These are phyloP conservation scores for Sporobolomyces phaffii DNA, from an alignment of 768 basidiomycete species.

Conservation along the genomic window DNA sequence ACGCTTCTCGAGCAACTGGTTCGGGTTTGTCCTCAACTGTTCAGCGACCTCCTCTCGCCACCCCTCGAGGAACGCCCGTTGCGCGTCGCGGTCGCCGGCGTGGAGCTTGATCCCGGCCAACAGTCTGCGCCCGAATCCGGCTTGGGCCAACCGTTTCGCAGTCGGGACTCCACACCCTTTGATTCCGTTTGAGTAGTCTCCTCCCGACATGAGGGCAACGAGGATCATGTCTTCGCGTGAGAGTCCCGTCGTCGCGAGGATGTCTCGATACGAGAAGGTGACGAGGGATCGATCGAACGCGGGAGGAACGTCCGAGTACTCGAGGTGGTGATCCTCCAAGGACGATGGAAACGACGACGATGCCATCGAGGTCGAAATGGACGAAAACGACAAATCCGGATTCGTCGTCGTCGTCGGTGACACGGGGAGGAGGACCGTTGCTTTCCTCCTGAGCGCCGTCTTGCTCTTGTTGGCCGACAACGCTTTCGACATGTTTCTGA, in stretches of 20 bases:
- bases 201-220: constrained; percentile 33
- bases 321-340: not conserved
- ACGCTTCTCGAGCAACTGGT: not conserved
- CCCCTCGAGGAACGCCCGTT: not conserved
- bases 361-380: not conserved
- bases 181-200: constrained; percentile 30
- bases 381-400: too few species aligned
- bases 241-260: constrained; percentile 9
- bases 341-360: not conserved
- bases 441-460: not conserved
- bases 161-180: not conserved
- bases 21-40: constrained; percentile 19
- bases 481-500: constrained; percentile 12
- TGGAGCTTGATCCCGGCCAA: constrained; percentile 8
- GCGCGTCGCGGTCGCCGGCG: not conserved
- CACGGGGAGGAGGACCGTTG: not conserved
- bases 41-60: constrained; percentile 25
- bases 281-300: not conserved
- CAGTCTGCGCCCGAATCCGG: constrained; percentile 10
- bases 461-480: constrained; percentile 14
- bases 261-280: constrained; percentile 1
- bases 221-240: constrained; percentile 27
- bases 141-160: constrained; percentile 3
- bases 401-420: too few species aligned
- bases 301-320: constrained; percentile 2